Evolutionary conservation across 768 basidiomycete species (phyloP).

Genomic region (Boletus edulis): DNA sequence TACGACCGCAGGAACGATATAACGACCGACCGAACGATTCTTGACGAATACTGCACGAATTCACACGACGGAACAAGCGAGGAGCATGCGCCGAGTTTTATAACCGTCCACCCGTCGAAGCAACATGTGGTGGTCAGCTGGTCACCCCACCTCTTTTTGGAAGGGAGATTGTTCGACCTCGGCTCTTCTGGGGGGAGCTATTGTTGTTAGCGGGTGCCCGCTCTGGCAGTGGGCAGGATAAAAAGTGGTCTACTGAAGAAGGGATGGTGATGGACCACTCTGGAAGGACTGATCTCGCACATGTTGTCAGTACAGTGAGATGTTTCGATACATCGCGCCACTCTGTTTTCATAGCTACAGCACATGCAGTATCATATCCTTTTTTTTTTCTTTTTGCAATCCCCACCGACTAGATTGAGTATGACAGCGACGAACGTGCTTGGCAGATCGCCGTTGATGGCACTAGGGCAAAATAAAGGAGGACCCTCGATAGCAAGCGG

Average conservation of each 20-base stretch:
- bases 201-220: slow-evolving; percentile 27
- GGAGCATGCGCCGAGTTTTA: slow-evolving; percentile 21
- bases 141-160: slow-evolving; percentile 11
- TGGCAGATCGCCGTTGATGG: slow-evolving; percentile 3
- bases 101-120: slow-evolving; percentile 17
- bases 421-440: slow-evolving; percentile 1
- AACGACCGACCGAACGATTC: slow-evolving; percentile 36
- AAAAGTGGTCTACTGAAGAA: slow-evolving; percentile 23
- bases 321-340: slow-evolving; percentile 18
- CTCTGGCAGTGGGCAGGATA: slow-evolving; percentile 33
- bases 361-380: slow-evolving; percentile 14
- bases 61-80: slow-evolving; percentile 29
- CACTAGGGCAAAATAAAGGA: slow-evolving; percentile 13
- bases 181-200: slow-evolving; percentile 24
- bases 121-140: slow-evolving; percentile 11
- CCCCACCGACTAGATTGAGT: neutral
- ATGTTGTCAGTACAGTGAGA: slow-evolving; percentile 11
- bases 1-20: slow-evolving; percentile 32
- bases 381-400: slow-evolving; percentile 12
- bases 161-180: slow-evolving; percentile 5
- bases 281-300: slow-evolving; percentile 29
- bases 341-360: slow-evolving; percentile 24
- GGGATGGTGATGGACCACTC: slow-evolving; percentile 25
- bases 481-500: slow-evolving; percentile 19
- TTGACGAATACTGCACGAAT: slow-evolving; percentile 35